These are phyloP conservation scores for Oxytropis ochrocephala DNA, from an alignment of 306 rosid genomes.

Conservation along the genomic window DNA sequence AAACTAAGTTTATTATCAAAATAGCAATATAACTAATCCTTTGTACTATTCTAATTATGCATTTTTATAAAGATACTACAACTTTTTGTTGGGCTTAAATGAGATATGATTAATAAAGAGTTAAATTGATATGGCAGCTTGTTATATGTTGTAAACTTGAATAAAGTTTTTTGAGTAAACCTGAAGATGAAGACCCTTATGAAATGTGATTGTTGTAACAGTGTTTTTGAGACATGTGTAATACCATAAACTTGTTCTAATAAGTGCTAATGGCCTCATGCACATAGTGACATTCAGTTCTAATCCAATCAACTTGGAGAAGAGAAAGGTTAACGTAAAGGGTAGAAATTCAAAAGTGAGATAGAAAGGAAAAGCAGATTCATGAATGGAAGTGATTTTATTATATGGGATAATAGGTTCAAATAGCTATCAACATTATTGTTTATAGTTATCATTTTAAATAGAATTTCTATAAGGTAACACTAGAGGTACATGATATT, in stretches of 20 bases:
- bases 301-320: conserved; percentile 38
- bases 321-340: conserved; percentile 14
- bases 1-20: background rate
- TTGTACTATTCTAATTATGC: background rate
- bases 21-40: background rate
- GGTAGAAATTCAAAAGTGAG: conserved; percentile 15
- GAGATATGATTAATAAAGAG: conserved; percentile 24
- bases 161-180: conserved; percentile 1
- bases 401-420: conserved; percentile 8
- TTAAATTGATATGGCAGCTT: conserved; percentile 23
- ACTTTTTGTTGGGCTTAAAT: conserved; percentile 26
- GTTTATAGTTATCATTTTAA: conserved; percentile 10
- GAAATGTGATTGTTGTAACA: conserved; percentile 25
- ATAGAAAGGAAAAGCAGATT: conserved; percentile 22
- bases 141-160: conserved; percentile 33
- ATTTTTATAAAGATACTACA: conserved; percentile 9
- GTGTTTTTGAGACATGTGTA: conserved; percentile 36
- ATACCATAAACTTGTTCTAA: conserved; percentile 29
- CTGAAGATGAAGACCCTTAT: conserved; percentile 28
- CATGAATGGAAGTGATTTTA: conserved; percentile 1
- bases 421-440: background rate
- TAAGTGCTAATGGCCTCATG: conserved; percentile 29
- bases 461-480: background rate
- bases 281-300: conserved; percentile 36
- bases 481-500: background rate